Evolutionary conservation across 1,139 yeast species (phyloP).

Genomic region (Kodamaea suecica): DNA sequence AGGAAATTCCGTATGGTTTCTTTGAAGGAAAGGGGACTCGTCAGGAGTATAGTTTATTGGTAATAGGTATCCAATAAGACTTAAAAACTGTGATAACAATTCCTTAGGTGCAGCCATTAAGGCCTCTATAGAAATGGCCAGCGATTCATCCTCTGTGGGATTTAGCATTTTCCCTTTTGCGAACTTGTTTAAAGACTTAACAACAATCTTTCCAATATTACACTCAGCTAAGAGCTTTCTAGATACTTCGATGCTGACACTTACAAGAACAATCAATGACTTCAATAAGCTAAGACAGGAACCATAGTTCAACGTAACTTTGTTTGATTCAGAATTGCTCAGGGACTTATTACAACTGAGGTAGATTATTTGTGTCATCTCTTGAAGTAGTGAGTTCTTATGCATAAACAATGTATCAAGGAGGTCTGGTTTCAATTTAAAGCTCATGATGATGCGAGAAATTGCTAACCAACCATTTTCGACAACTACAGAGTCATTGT

Average conservation of each 20-base stretch:
- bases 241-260: constrained; percentile 42
- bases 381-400: constrained; percentile 24
- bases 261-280: constrained; percentile 38
- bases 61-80: constrained; percentile 55
- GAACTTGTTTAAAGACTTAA: constrained; percentile 43
- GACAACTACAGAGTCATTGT: constrained; percentile 59
- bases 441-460: constrained; percentile 58
- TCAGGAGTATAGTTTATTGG: constrained; percentile 41
- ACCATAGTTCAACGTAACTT: constrained; percentile 26
- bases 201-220: constrained; percentile 40
- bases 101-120: constrained; percentile 76
- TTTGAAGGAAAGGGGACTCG: constrained; percentile 33
- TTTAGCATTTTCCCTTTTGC: constrained; percentile 15
- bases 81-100: constrained; percentile 52
- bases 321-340: constrained; percentile 12
- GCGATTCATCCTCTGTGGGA: constrained; percentile 2
- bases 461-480: constrained; percentile 70
- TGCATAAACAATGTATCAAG: constrained; percentile 46
- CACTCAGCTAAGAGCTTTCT: constrained; percentile 37
- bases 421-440: constrained; percentile 40
- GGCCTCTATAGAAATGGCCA: constrained; percentile 51
- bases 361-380: constrained; percentile 26
- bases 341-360: constrained; percentile 30
- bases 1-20: constrained; percentile 23
- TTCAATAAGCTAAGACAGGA: constrained; percentile 41